Evolutionary conservation across 768 basidiomycete species (phyloP), one percentile per base, ranked within the genome.

Genomic region (Filobasidium floriforme): DNA sequence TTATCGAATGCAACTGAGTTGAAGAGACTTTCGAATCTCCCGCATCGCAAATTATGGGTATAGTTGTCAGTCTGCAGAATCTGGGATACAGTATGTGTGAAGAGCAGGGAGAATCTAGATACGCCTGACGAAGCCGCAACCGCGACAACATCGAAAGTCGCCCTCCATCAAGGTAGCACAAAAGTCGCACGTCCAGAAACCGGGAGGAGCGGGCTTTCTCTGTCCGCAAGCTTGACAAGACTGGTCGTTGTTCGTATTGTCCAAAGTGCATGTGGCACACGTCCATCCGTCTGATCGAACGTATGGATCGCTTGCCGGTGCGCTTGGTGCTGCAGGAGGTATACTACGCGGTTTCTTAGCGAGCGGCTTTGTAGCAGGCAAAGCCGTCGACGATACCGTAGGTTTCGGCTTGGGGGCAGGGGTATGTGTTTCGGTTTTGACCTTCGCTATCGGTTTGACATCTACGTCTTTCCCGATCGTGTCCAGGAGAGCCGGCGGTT

Each of bases 141-240:
- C 46, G 5, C 46, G 46, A 49, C 46, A 49, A 49, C 46, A 49
- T 12, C 46, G 46, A 49, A 49, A 49, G 22, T 49, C 46, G 3
- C 46, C 46, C 22, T 49, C 46, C 46, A 49, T 49, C 46, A 49
- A 49, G 15, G 46, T 49, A 2, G 46, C 46, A 68, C 89, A 92
- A 24, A 81, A 78, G 12, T 80, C 75, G 73, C 89, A 91, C 24
- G 80, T 80, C 89, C 89, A 92, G 1, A 83, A 84, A 46, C 74
- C 75, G 54, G 71, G 67, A 66, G 70, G 63, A 75, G 80, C 71
- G 60, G 84, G 82, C 60, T 81, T 76, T 44, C 79, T 68, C 9
- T 80, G 67, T 19, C 78, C 70, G 69, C 90, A 91, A 6, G 84
- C 87, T 14, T 82, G 82, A 70, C 90, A 92, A 54, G 85, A 82